Conservation (phyloP, 306 rosid genomes). For the Sindora glabra region DNA sequence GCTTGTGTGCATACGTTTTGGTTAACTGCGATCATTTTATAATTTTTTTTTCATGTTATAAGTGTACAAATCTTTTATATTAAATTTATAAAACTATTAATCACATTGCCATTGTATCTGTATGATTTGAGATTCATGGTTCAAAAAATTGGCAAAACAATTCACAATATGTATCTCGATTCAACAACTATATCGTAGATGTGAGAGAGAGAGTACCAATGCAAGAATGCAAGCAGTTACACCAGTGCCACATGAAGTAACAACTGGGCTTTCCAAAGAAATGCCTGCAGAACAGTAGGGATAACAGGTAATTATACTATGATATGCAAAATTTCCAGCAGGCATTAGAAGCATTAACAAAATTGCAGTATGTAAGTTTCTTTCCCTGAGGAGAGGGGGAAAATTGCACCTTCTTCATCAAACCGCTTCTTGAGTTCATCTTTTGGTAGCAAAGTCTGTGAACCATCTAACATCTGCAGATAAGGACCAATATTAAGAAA, state of each 20-base stretch:
- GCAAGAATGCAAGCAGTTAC: constrained; percentile 94
- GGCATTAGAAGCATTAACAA: neutral
- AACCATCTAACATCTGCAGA: constrained; percentile 72
- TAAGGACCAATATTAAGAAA: constrained; percentile 5
- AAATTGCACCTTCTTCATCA: constrained; percentile 56
- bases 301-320: neutral
- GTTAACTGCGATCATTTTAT: no score
- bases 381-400: neutral
- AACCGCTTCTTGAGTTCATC: constrained; percentile 68
- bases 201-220: constrained; percentile 41
- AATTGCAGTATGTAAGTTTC: neutral
- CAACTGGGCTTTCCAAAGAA: constrained; percentile 63
- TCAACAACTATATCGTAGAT: no score
- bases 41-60: no score
- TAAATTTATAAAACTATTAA: no score
- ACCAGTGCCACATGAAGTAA: constrained; percentile 87
- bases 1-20: no score
- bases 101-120: no score
- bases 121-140: no score
- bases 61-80: no score
- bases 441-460: constrained; percentile 56
- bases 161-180: no score
- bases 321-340: neutral
- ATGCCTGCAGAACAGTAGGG: constrained; percentile 47
- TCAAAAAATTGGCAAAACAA: no score